Evolutionary conservation across 2,329 filamentous ascomycete genomes (phyloP).

Genomic region (Fusarium sp.): DNA sequence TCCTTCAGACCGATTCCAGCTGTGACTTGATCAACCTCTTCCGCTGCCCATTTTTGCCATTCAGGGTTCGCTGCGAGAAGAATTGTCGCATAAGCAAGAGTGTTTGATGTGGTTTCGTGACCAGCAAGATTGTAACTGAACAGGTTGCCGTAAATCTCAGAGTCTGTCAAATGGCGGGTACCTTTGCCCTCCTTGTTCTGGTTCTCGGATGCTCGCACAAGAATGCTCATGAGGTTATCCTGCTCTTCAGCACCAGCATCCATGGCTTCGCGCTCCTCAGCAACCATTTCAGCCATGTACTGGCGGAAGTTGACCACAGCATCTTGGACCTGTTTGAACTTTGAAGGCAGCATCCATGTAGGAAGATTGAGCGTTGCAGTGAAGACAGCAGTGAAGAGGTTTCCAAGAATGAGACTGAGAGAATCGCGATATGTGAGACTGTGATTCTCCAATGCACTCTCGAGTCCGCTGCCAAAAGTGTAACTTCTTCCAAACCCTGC

Average conservation of each 20-base stretch:
- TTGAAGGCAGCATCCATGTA: conserved; percentile 26
- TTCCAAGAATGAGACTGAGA: conserved; percentile 31
- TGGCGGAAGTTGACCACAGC: conserved; percentile 34
- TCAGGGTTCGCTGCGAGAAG: conserved; percentile 60
- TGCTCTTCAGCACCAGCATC: conserved; percentile 17
- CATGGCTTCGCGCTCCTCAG: conserved; percentile 33
- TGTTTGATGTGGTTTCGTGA: conserved; percentile 64
- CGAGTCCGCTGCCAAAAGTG: conserved; percentile 28
- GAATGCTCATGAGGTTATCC: conserved; percentile 40
- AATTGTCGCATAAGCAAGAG: conserved; percentile 57
- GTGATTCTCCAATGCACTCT: conserved; percentile 25
- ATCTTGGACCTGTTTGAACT: conserved; percentile 37
- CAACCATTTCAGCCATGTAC: conserved; percentile 41
- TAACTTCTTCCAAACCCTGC: conserved; percentile 42
- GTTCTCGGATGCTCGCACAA: conserved; percentile 40
- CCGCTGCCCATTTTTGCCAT: conserved; percentile 60
- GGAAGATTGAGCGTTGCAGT: conserved; percentile 36
- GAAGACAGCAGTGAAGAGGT: conserved; percentile 35
- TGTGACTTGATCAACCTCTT: conserved; percentile 51
- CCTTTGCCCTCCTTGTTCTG: conserved; percentile 21
- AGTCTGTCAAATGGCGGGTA: conserved; percentile 50
- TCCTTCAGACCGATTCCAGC: conserved; percentile 23
- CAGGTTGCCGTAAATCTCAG: conserved; percentile 64
- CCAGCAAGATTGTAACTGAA: conserved; percentile 65
- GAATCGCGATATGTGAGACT: conserved; percentile 38